phyloP scores from a whole-genome alignment of 495 filamentous ascomycete genomes.

The Trichocladium uniseriatum region DNA sequence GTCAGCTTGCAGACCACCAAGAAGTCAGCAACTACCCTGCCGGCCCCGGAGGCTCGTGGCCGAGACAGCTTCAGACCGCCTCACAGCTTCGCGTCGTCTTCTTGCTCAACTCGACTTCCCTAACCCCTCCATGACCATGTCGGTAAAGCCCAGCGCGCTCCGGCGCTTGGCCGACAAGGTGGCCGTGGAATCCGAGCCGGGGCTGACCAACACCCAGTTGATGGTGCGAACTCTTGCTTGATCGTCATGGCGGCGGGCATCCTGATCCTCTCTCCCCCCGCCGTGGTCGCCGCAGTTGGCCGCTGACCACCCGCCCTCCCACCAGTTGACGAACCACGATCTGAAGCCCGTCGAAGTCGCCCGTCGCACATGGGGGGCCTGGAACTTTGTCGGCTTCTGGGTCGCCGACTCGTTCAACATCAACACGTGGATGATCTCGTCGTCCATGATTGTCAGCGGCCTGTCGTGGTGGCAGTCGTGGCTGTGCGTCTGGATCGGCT shows the following conservation, averaged over 20 bases:
- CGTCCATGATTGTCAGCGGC: slow-evolving; percentile 62
- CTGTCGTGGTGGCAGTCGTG: slow-evolving; percentile 95
- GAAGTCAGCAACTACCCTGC: too few species aligned
- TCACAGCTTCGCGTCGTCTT: too few species aligned
- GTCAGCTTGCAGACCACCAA: too few species aligned
- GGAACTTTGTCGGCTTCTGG: slow-evolving; percentile 90
- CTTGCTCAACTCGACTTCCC: not conserved
- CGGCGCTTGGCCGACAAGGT: slow-evolving; percentile 43
- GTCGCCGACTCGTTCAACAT: slow-evolving; percentile 94
- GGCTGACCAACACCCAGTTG: slow-evolving; percentile 72
- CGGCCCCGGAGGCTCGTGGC: too few species aligned
- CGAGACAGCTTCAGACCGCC: too few species aligned
- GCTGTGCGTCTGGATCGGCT: slow-evolving; percentile 83
- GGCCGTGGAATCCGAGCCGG: slow-evolving; percentile 65
- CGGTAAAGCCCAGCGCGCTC: slow-evolving; percentile 11
- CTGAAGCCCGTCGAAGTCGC: slow-evolving; percentile 83
- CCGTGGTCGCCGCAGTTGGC: not conserved
- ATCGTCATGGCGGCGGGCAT: not conserved
- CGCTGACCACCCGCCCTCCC: slow-evolving; percentile 4
- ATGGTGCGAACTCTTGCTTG: slow-evolving; percentile 42
- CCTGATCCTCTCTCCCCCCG: too few species aligned
- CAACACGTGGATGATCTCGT: slow-evolving; percentile 98
- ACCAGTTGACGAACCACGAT: slow-evolving; percentile 75
- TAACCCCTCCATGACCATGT: not conserved
- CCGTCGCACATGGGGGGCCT: slow-evolving; percentile 76